These are phyloP conservation scores for Candida sp. DNA, from an alignment of 1,139 yeast genomes.

Conservation along the genomic window DNA sequence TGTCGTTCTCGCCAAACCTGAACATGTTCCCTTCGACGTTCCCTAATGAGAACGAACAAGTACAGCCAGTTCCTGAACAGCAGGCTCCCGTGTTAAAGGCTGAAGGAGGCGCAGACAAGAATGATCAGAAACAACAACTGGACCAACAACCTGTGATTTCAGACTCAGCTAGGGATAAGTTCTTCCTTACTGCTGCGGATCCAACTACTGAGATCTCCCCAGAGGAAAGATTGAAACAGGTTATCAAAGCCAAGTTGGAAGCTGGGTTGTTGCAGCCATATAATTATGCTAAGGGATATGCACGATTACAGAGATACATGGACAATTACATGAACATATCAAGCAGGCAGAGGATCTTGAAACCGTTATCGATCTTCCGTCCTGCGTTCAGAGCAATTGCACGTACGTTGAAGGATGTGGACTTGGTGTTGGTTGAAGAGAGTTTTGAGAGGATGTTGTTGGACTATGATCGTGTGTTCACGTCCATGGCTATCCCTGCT, in stretches of 20 bases:
- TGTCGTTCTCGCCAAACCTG: conserved; percentile 34
- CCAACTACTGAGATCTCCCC: conserved; percentile 96
- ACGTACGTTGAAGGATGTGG: conserved; percentile 87
- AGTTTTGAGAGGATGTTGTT: conserved; percentile 92
- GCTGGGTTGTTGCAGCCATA: conserved; percentile 95
- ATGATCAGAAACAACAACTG: conserved; percentile 7
- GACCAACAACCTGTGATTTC: conserved; percentile 51
- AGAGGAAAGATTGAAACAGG: conserved; percentile 91
- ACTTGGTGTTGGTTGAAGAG: conserved; percentile 91
- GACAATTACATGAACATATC: conserved; percentile 90
- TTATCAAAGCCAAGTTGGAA: conserved; percentile 93
- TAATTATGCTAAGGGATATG: conserved; percentile 94
- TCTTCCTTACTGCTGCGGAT: conserved; percentile 96
- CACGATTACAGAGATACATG: conserved; percentile 88
- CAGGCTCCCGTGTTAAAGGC: conserved; percentile 3
- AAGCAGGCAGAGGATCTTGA: conserved; percentile 85
- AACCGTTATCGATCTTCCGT: conserved; percentile 84
- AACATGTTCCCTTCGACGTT: conserved; percentile 25
- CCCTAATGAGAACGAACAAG: conserved; percentile 16
- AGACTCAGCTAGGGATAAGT: conserved; percentile 89
- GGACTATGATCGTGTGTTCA: conserved; percentile 94
- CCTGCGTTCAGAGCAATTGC: conserved; percentile 98
- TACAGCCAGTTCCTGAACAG: conserved; percentile 12
- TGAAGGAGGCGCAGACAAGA: conserved; percentile 7
- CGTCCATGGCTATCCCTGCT: conserved; percentile 98